Percentiles rank a stretch among this genome's conserved stretches.
phyloP scores from a whole-genome alignment of 192 early-diverging fungal genomes.

The Mortierella claussenii region DNA sequence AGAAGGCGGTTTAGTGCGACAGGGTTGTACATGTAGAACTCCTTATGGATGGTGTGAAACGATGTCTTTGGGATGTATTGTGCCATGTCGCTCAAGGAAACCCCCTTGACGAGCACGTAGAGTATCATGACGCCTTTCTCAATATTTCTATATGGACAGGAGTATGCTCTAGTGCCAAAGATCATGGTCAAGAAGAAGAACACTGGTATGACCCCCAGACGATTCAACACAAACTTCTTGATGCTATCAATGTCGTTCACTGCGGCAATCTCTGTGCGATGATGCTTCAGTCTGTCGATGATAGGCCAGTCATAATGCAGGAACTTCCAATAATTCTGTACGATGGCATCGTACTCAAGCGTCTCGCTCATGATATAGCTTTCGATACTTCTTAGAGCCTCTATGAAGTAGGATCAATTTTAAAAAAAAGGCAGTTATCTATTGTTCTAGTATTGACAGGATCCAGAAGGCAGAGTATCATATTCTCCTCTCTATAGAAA shows the following conservation, averaged over 20 bases:
- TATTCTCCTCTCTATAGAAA: no score
- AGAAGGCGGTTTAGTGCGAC: conserved; percentile 1
- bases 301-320: conserved; percentile 14
- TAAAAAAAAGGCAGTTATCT: no score
- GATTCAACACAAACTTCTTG: conserved; percentile 20
- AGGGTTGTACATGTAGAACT: conserved; percentile 10
- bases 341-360: background rate
- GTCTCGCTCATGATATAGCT: background rate
- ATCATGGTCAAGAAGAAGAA: conserved; percentile 16
- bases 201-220: conserved; percentile 4
- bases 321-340: conserved; percentile 12
- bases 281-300: conserved; percentile 7
- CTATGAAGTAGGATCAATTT: no score
- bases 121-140: conserved; percentile 11
- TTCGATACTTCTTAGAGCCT: no score
- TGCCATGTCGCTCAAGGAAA: conserved; percentile 7
- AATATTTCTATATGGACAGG: conserved; percentile 8
- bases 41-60: conserved; percentile 9
- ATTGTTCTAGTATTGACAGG: no score
- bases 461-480: no score
- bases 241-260: conserved; percentile 4
- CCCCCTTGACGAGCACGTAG: conserved; percentile 7
- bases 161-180: conserved; percentile 5
- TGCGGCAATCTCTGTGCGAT: conserved; percentile 16
- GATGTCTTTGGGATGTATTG: conserved; percentile 14